Evolutionary conservation across 352 stramenopile species (phyloP), one percentile per base, ranked within the genome.

Genomic region (Plasmopara halstedii): DNA sequence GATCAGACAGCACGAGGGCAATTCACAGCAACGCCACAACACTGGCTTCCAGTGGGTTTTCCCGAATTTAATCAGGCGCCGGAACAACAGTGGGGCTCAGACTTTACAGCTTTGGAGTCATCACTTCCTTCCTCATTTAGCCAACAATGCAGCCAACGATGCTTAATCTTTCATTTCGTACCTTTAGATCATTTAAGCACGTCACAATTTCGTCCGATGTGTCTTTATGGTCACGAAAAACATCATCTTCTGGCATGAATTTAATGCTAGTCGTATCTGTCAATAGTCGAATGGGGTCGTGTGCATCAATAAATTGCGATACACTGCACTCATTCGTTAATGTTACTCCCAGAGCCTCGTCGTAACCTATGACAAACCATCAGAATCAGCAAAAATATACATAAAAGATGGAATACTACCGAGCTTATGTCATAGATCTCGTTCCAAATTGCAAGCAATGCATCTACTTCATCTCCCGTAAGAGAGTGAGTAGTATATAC

Each of bases 271-370:
- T 98, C 26, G 86, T 89, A 41, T 97, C 86, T 3, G 88, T 97
- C 10, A 99, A 54, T 18, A 99, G 67, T 33, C 95, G 85, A 43
- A 99, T 97, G 4, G 97, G 95, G 51, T 99, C 95, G 19, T 88
- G 82, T 0, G 64, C 70, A 20, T 89, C 77, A 2, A 96, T 61
- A 41, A 96, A 95, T 38, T 96, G 83, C 6, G 73, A 75, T 1
- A 96, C 85, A 15, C 72, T 88, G 40, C 70, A 84, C 36, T 84
- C 80, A 50, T 91, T 88, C 1, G 73, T 91, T 26, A 97, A 59
- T 6, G 70, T 89, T 62, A 85, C 64, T 17, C 89, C 89, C 0
- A 96, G 55, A 0, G 73, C 48, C 2, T 96, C 85, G 41, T 99
- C 95, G 56, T 99, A 99, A 61, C 82, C 82, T 94, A 41, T 8